phyloP scores from a whole-genome alignment of 768 basidiomycete genomes.

The Phanerochaete carnosa region DNA sequence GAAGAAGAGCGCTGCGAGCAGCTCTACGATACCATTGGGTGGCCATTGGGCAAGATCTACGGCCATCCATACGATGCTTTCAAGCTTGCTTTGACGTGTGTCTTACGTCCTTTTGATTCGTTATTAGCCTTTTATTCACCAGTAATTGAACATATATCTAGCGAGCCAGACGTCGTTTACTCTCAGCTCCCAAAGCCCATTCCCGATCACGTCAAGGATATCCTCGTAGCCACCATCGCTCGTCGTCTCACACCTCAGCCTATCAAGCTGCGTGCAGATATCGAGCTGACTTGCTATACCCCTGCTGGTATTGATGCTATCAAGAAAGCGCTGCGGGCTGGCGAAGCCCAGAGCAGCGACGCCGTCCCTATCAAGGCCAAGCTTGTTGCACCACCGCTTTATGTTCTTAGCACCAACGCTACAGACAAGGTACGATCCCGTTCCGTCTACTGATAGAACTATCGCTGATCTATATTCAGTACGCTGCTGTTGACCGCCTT shows the following conservation, averaged over 20 bases:
- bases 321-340: constrained; percentile 84
- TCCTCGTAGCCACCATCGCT: constrained; percentile 82
- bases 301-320: constrained; percentile 97
- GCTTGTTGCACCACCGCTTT: constrained; percentile 93
- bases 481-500: constrained; percentile 86
- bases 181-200: constrained; percentile 58
- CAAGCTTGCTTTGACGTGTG: constrained; percentile 92
- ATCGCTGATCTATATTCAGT: constrained; percentile 36
- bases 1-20: constrained; percentile 82
- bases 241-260: constrained; percentile 96
- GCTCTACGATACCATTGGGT: constrained; percentile 87
- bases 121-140: neutral
- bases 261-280: constrained; percentile 97
- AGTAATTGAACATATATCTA: constrained; percentile 21
- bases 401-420: constrained; percentile 92
- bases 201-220: constrained; percentile 50
- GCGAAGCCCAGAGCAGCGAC: constrained; percentile 84
- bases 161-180: constrained; percentile 81
- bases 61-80: constrained; percentile 98
- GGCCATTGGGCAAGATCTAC: constrained; percentile 90
- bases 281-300: constrained; percentile 95
- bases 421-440: constrained; percentile 78
- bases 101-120: constrained; percentile 8
- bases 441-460: neutral
- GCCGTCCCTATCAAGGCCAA: constrained; percentile 96